These are phyloP conservation scores for Crotalaria pallida DNA, from an alignment of 306 rosid species.

Conservation along the genomic window DNA sequence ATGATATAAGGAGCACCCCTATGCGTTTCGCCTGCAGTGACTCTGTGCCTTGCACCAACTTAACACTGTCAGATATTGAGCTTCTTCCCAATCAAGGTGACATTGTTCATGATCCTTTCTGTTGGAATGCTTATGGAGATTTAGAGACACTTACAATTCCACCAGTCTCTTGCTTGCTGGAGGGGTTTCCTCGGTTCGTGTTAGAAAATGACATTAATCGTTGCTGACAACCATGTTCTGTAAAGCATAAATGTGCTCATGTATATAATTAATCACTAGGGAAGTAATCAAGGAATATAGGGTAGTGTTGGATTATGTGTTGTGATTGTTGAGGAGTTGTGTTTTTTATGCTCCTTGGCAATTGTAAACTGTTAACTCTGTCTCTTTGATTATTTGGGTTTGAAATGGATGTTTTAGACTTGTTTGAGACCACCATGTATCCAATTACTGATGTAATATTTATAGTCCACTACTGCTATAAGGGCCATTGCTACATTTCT, in stretches of 20 bases:
- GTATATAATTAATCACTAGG: constrained; percentile 10
- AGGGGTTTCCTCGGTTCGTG: constrained; percentile 49
- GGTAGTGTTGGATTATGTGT: constrained; percentile 11
- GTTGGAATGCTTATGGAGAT: constrained; percentile 92
- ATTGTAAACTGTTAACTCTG: constrained; percentile 13
- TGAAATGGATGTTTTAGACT: constrained; percentile 7
- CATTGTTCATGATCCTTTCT: constrained; percentile 56
- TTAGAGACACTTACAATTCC: constrained; percentile 68
- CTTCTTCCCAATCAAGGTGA: constrained; percentile 80
- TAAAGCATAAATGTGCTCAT: background rate
- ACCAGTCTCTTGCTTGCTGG: constrained; percentile 72
- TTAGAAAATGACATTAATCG: constrained; percentile 25
- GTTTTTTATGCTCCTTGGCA: constrained; percentile 43
- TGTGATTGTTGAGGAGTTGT: constrained; percentile 42
- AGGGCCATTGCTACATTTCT: background rate
- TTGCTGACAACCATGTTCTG: constrained; percentile 39
- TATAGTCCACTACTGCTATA: background rate
- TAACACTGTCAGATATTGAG: constrained; percentile 82
- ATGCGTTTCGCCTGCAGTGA: constrained; percentile 87
- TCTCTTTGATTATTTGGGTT: background rate
- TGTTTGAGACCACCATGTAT: background rate
- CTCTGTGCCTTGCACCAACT: constrained; percentile 74
- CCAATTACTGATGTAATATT: background rate
- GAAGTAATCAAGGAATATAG: background rate
- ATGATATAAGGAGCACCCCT: constrained; percentile 71